Conservation (phyloP, 345 rosid species). For the Arabis hirsuta region DNA sequence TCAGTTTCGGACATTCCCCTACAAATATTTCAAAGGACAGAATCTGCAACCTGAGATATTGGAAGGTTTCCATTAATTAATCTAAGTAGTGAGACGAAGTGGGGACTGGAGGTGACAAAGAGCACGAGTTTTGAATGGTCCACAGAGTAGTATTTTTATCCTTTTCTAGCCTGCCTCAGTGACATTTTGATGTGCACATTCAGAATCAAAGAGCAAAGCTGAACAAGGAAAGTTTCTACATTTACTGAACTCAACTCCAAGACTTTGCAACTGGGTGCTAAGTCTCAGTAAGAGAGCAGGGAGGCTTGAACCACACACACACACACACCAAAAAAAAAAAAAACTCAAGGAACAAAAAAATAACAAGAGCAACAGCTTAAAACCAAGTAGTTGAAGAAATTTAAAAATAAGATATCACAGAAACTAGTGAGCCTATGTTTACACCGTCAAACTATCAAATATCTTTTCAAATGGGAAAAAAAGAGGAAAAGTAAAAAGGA, state of each 20-base stretch:
- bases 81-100: background rate
- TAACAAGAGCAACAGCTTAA: constrained; percentile 15
- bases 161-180: constrained; percentile 41
- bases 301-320: constrained; percentile 9
- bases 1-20: background rate
- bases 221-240: constrained; percentile 27
- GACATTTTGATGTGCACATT: constrained; percentile 35
- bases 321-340: background rate
- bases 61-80: constrained; percentile 21
- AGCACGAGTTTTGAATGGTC: background rate
- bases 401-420: background rate
- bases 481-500: background rate
- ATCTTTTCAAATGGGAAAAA: constrained; percentile 6
- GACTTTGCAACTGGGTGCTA: constrained; percentile 42
- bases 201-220: constrained; percentile 42
- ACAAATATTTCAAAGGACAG: constrained; percentile 7
- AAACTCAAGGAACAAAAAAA: background rate
- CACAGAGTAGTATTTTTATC: constrained; percentile 24
- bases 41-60: constrained; percentile 27
- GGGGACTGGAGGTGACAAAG: constrained; percentile 12
- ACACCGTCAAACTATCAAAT: constrained; percentile 6
- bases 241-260: constrained; percentile 32
- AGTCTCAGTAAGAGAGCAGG: constrained; percentile 25
- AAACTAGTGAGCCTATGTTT: constrained; percentile 15
- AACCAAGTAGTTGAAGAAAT: constrained; percentile 8